Base-by-base conservation (phyloP, 176 grass and related monocot species). In the Calamus simplicifolius region DNA sequence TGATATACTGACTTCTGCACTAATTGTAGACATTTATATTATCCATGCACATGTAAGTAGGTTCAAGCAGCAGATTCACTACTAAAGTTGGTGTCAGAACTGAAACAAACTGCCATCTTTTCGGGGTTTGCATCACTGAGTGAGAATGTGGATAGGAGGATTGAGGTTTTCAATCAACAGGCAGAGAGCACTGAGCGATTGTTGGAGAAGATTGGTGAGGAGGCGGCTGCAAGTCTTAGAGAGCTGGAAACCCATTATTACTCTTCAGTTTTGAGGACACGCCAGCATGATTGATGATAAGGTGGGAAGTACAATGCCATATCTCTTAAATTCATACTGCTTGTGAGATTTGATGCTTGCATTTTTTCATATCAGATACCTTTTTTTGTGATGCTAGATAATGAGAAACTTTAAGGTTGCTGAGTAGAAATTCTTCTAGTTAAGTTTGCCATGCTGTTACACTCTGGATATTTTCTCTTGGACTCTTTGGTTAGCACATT, bases 81-180 rank as follows among this genome's bases (percentile, higher is more conserved):
- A 43, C 69, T 88, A 58, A 97, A 97, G 70, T 50, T 97, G 77
- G 87, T 97, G 13, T 85, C 87, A 0, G 81, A 97, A 48, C 81
- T 97, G 67, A 92, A 97, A 75, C 89, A 83, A 59, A 92, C 84
- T 28, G 93, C 93, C 23, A 91, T 97, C 19, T 97, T 97, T 70
- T 97, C 93, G 18, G 84, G 93, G 57, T 86, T 92, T 53, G 84
- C 71, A 61, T 88, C 87, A 2, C 72, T 92, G 69, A 97, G 77
- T 54, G 87, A 97, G 70, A 91, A 92, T 70, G 93, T 97, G 51
- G 93, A 88, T 54, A 66, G 81, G 52, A 74, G 81, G 55, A 82
- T 91, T 16, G 87, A 81, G 63, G 81, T 84, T 12, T 73, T 92
- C 12, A 71, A 64, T 16, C 69, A 80, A 59, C 81, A 85, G 72